Evolutionary conservation across 148 eudicot genomes (phyloP).

Genomic region (Rheum nobile): DNA sequence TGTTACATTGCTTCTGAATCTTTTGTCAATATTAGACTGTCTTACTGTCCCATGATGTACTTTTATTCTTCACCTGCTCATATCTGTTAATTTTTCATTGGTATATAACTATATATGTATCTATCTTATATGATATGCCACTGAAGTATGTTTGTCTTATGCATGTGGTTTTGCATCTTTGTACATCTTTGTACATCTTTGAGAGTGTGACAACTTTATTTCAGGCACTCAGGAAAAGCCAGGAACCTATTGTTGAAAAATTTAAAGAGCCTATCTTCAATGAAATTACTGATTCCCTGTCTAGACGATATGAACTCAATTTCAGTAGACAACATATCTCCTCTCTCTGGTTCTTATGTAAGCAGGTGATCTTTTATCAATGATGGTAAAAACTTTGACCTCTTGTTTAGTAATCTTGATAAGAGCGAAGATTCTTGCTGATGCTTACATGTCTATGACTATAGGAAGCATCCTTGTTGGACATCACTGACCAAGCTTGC

Average conservation of each 20-base stretch:
- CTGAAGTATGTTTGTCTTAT: neutral
- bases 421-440: neutral
- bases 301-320: conserved; percentile 56
- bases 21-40: neutral
- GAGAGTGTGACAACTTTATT: conserved; percentile 2
- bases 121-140: neutral
- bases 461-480: conserved; percentile 87
- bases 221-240: conserved; percentile 59
- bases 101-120: neutral
- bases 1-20: too few relatives aligned
- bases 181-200: neutral
- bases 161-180: neutral
- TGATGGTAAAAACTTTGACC: neutral
- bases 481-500: conserved; percentile 83
- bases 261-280: conserved; percentile 69
- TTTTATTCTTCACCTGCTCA: neutral
- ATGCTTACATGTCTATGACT: conserved; percentile 5
- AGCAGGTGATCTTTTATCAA: conserved; percentile 44
- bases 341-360: conserved; percentile 92
- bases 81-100: neutral
- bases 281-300: conserved; percentile 46
- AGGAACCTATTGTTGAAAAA: conserved; percentile 73
- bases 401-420: neutral
- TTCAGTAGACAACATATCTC: conserved; percentile 64
- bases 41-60: neutral